A percentile compares a stretch with the other conserved stretches of the same genome.
Conservation (phyloP, 2,329 filamentous ascomycete species). For the Microdochium trichocladiopsis region DNA sequence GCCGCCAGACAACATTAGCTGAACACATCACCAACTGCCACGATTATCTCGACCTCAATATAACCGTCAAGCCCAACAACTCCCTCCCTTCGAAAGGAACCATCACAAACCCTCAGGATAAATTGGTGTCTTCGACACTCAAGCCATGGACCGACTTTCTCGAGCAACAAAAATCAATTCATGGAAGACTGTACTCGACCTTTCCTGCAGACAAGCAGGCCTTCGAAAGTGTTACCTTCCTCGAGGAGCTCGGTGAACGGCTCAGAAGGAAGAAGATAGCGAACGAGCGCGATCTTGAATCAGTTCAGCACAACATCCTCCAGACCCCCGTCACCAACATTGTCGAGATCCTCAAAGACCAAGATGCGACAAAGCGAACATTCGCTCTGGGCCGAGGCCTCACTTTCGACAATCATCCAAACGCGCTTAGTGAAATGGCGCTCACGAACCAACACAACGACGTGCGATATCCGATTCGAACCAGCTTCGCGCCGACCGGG, state of each 20-base stretch:
- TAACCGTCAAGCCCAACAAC: not conserved
- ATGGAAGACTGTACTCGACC: not conserved
- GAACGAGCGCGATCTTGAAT: no score
- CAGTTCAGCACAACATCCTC: no score
- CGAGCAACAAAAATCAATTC: not conserved
- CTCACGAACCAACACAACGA: no score
- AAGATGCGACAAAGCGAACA: no score
- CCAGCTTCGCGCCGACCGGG: no score
- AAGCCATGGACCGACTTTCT: not conserved
- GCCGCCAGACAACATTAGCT: not conserved
- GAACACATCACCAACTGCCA: not conserved
- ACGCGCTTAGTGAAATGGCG: no score
- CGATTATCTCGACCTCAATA: not conserved
- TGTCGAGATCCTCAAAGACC: no score
- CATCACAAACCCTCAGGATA: not conserved
- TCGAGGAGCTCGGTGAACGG: not conserved
- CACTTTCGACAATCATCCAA: no score
- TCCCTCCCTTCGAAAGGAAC: not conserved
- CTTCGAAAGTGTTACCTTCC: not conserved
- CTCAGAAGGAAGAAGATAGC: not conserved
- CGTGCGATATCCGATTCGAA: no score
- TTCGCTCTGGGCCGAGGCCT: no score
- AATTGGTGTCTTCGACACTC: not conserved
- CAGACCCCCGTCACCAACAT: no score
- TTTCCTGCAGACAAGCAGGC: not conserved